phyloP scores from a whole-genome alignment of 2,329 filamentous ascomycete genomes.

The Saccharata proteae region DNA sequence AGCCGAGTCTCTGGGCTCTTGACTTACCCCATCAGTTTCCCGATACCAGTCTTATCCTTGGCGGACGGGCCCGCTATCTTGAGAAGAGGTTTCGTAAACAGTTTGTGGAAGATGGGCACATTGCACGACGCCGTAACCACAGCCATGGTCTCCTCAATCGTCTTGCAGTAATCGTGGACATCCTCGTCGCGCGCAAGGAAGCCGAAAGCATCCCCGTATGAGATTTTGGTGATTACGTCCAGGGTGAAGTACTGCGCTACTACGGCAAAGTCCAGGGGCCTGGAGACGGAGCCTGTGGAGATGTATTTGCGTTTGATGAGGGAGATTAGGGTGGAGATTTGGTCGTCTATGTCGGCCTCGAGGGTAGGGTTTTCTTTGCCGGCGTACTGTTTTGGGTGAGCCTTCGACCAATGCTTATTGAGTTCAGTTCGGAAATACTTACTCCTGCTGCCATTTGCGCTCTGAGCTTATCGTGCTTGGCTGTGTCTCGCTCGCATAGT shows the following conservation, averaged over 20 bases:
- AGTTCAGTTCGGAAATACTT: slow-evolving; percentile 2
- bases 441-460: slow-evolving; percentile 41
- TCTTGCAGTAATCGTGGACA: slow-evolving; percentile 33
- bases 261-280: slow-evolving; percentile 33
- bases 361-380: slow-evolving; percentile 42
- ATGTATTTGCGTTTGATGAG: slow-evolving; percentile 39
- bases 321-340: slow-evolving; percentile 34
- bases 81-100: slow-evolving; percentile 15
- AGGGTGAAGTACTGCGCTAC: slow-evolving; percentile 44
- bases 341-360: slow-evolving; percentile 37
- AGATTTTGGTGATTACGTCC: slow-evolving; percentile 43
- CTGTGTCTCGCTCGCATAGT: slow-evolving; percentile 39
- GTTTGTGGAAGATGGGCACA: slow-evolving; percentile 11
- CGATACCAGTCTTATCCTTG: slow-evolving; percentile 34
- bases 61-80: slow-evolving; percentile 19
- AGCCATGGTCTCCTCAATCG: slow-evolving; percentile 22
- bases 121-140: neutral
- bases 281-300: slow-evolving; percentile 19
- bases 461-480: slow-evolving; percentile 29
- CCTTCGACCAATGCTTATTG: neutral
- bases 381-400: slow-evolving; percentile 31
- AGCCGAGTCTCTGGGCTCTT: too few species aligned
- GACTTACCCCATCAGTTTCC: slow-evolving; percentile 22
- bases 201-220: slow-evolving; percentile 41
- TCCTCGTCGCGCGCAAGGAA: slow-evolving; percentile 39